phyloP scores from a whole-genome alignment of 495 filamentous ascomycete species.

The Xylaria telfairii region DNA sequence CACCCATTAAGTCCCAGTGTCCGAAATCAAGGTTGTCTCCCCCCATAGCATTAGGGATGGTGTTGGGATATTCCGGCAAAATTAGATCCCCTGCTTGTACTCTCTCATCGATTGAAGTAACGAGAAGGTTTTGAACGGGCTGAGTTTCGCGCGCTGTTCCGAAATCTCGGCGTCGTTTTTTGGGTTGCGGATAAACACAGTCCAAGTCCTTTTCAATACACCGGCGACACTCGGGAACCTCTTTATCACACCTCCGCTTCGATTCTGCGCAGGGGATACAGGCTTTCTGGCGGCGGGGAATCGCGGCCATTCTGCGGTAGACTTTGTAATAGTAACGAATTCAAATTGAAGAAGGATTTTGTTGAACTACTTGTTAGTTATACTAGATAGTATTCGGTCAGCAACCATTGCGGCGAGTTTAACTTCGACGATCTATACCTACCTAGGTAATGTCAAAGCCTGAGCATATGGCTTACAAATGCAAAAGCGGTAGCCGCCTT shows the following conservation, averaged over 20 bases:
- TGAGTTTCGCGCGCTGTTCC: neutral
- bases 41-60: neutral
- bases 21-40: neutral
- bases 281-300: constrained; percentile 44
- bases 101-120: neutral
- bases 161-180: constrained; percentile 18
- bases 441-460: neutral
- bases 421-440: neutral
- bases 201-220: constrained; percentile 43
- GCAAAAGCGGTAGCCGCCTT: too few relatives aligned
- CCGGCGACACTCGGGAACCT: constrained; percentile 46
- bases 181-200: constrained; percentile 46
- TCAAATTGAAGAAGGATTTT: neutral
- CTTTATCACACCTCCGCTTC: constrained; percentile 55
- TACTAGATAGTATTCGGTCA: neutral
- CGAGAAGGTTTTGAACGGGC: neutral
- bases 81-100: neutral
- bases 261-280: constrained; percentile 51
- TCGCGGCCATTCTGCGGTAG: constrained; percentile 21
- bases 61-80: neutral
- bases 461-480: neutral
- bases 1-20: neutral
- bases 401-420: neutral
- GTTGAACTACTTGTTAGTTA: neutral
- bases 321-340: neutral